Evolutionary conservation across 2,329 filamentous ascomycete genomes (phyloP).

Genomic region (Alternaria atra): DNA sequence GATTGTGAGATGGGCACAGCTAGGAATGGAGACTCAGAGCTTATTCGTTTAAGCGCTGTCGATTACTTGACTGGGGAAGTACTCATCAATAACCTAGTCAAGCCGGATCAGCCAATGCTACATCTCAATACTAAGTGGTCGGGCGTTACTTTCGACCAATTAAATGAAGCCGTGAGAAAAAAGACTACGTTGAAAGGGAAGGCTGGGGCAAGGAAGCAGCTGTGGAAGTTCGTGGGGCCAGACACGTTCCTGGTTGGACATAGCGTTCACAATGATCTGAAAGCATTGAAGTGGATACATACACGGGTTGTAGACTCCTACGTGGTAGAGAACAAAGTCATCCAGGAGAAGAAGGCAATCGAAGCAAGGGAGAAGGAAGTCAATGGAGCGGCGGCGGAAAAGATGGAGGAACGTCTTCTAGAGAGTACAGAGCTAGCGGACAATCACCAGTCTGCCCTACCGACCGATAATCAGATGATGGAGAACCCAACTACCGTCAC

Average conservation of each 20-base stretch:
- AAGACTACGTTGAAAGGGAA: slow-evolving; percentile 54
- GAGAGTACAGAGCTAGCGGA: background rate
- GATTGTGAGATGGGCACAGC: slow-evolving; percentile 67
- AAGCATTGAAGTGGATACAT: slow-evolving; percentile 61
- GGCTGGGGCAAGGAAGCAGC: slow-evolving; percentile 52
- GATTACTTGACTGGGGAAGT: slow-evolving; percentile 60
- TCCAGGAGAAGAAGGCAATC: slow-evolving; percentile 11
- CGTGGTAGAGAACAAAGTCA: slow-evolving; percentile 26
- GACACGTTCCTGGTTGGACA: slow-evolving; percentile 62
- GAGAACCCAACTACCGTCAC: background rate
- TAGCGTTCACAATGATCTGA: slow-evolving; percentile 55
- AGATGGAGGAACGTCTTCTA: background rate
- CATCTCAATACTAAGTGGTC: slow-evolving; percentile 63
- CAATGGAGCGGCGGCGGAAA: background rate
- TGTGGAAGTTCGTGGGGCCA: slow-evolving; percentile 58
- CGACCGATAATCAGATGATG: background rate
- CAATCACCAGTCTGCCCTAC: background rate
- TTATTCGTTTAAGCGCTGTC: slow-evolving; percentile 62
- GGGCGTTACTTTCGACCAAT: slow-evolving; percentile 55
- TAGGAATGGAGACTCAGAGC: slow-evolving; percentile 56
- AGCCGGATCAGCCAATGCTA: slow-evolving; percentile 56
- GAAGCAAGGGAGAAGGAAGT: slow-evolving; percentile 11
- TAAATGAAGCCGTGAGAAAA: slow-evolving; percentile 49
- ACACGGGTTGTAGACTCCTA: slow-evolving; percentile 57
- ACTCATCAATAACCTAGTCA: slow-evolving; percentile 63